Evolutionary conservation across 345 rosid species (phyloP), one percentile per base, ranked within the genome.

Genomic region (Microthlaspi erraticum): DNA sequence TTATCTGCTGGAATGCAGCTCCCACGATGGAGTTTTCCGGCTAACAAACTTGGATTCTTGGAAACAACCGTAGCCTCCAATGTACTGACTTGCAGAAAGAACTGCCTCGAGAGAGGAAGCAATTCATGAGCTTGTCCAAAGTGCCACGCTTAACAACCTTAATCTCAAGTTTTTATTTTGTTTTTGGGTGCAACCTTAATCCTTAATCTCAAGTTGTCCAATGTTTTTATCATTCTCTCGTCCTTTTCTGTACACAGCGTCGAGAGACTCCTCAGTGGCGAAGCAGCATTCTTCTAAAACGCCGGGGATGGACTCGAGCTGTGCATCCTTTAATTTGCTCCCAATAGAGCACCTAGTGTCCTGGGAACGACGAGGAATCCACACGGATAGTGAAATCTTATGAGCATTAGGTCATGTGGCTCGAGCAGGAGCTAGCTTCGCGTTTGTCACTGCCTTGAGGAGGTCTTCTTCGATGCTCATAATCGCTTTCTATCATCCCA

Each of bases 371-470:
- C 51, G 82, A 78, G 3, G 86, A 73, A 48, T 92, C 94, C 0
- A 91, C 91, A 36, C 83, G 81, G 83, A 92, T 83, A 0, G 96
- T 90, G 84, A 89, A 89, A 60, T 92, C 98, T n/a, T n/a, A 85
- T 75, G 38, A 92, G 78, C 75, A 92, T 84, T 12, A 85, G 66
- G 31, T 87, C 88, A 2, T 81, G 88, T 29, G 87, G 87, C 70
- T 86, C 88, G 0, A 92, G 82, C 8, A 75, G 53, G n/a, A 38
- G 63, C n/a, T n/a, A n/a, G n/a, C 48, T 82, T 85, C 5, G 92
- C 91, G 51, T 79, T 64, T 20, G 79, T 82, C 51, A 92, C 86
- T 23, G 98, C 98, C 13, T 85, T 83, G 63, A 84, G 71, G 12
- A 92, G 84, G 67, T 92, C 98, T 19, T 85, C 96, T 75, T 92